A percentile compares a stretch with the other conserved stretches of the same genome.
Conservation (phyloP, 2,329 filamentous ascomycete species). For the Diaporthe aspalathi region DNA sequence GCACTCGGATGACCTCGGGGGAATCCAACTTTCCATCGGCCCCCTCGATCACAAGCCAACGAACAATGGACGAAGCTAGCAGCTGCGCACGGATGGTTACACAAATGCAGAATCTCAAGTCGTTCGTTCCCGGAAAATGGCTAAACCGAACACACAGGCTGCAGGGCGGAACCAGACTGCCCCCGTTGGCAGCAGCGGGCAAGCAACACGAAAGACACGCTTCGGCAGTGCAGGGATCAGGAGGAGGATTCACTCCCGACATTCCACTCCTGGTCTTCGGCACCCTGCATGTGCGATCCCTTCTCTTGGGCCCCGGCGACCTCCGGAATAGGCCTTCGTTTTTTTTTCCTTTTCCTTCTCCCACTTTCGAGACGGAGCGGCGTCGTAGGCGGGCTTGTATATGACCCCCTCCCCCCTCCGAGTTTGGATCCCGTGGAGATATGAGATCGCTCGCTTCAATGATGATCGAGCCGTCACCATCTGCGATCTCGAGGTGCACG, state of each 20-base stretch:
- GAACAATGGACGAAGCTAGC: constrained; percentile 18
- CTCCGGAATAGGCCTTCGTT: not conserved
- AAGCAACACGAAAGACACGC: not conserved
- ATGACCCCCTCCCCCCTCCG: not conserved
- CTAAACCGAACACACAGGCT: not conserved
- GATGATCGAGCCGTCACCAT: constrained; percentile 4
- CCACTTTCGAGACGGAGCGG: not conserved
- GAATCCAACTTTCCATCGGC: not conserved
- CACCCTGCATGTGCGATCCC: constrained; percentile 11
- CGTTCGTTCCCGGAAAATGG: constrained; percentile 16
- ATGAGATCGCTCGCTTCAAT: not conserved
- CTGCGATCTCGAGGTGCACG: not conserved
- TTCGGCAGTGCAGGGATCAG: constrained; percentile 24
- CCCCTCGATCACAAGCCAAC: constrained; percentile 15
- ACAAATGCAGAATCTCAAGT: constrained; percentile 19
- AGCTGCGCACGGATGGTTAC: constrained; percentile 25
- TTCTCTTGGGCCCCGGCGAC: constrained; percentile 1
- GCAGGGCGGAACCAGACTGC: constrained; percentile 1
- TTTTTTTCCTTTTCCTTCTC: not conserved
- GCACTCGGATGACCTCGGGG: constrained; percentile 26
- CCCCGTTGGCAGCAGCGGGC: not conserved
- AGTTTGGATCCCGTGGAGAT: not conserved
- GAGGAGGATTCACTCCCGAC: constrained; percentile 6
- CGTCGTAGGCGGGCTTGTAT: not conserved
- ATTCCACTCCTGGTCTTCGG: constrained; percentile 16